Base-by-base conservation (phyloP, 768 basidiomycete genomes). In the Tricholoma matsutake region DNA sequence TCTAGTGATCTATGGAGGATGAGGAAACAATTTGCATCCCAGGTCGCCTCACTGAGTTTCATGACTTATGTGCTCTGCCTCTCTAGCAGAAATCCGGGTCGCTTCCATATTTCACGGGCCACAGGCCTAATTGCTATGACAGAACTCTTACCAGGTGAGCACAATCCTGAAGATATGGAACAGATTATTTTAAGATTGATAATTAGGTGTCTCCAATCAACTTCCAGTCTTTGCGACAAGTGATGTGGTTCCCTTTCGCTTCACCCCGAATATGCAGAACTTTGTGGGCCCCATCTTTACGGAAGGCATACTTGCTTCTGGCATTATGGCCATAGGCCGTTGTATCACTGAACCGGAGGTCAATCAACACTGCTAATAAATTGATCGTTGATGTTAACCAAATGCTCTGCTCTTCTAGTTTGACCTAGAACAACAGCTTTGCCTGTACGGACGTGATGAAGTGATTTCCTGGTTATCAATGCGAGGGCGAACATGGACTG, bases 241-340 rank as follows among this genome's bases (percentile, higher is more conserved):
- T 65, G 97, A 99, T 67, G 81, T 87, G 2, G 94, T 98, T 4
- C 97, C 97, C 0, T 99, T 99, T 90, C 89, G 97, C 37, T 86
- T 96, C 64, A 98, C 97, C 4, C 95, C 95, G 3, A 98, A 97
- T 74, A 85, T 99, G 79, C 97, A 99, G 74, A 82, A 84, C 63
- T 96, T 99, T 78, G 76, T 98, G 37, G 94, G 93, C 1, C 89
- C 91, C 1, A 83, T 93, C 57, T 89, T 92, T 43, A 91, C 88
- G 1, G 97, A 99, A 72, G 97, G 96, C 7, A 76, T 97, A 37
- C 77, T 99, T 43, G 87, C 92, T 0, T 83, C 91, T 7, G 87
- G 91, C 4, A 86, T 96, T 55, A 90, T 97, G 82, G 91, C 95
- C 2, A 94, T 99, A 56, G 95, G 88, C 5, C 84, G 94, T 54